Evolutionary conservation across 2,329 filamentous ascomycete species (phyloP), one percentile per base, ranked within the genome.

Genomic region (Teratosphaeria epicoccoides): DNA sequence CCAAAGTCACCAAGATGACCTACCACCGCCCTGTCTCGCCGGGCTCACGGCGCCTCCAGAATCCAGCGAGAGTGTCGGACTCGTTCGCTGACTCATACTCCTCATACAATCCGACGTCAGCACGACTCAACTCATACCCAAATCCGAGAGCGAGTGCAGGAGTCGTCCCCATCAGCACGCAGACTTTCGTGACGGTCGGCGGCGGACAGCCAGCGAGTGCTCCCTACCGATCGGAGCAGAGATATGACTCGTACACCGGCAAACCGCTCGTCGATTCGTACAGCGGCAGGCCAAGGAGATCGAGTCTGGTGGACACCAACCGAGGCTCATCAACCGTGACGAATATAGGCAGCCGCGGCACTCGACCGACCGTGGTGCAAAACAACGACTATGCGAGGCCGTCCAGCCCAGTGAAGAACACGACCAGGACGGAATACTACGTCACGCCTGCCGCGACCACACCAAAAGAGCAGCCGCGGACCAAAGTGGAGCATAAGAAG

Each of bases 271-370:
- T 25, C 40, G 72, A 74, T 56, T 63, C 69, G 7, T 75, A 75
- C 63, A 63, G 68, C 6, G 69, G 71, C 45, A 66, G 73, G 52
- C 72, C 73, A 4, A 69, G 73, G 28, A 65, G 73, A 6, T 73
- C 71, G 43, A 75, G 73, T 2, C 56, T 71, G 43, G 66, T 65
- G 29, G 70, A 72, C 45, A 56, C 60, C 6, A 66, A 69, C 11
- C 57, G 71, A 64, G 52, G 52, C 7, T 55, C 57, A 5, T 53
- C 61, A 59, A 49, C 56, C n/a, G 50, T 53, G 26, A 57, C 56
- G 12, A 58, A 59, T 40, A 49, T 57, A 53, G 56, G 62, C 22
- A 59, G 66, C 49, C 68, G 72, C 14, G 10, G 6, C 3, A 62
- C 51, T 47, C 59, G 65, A 44, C 67, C 66, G 28, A 62, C 62